phyloP scores from a whole-genome alignment of 164 flowering plant genomes.

The Tetracentron sinense region DNA sequence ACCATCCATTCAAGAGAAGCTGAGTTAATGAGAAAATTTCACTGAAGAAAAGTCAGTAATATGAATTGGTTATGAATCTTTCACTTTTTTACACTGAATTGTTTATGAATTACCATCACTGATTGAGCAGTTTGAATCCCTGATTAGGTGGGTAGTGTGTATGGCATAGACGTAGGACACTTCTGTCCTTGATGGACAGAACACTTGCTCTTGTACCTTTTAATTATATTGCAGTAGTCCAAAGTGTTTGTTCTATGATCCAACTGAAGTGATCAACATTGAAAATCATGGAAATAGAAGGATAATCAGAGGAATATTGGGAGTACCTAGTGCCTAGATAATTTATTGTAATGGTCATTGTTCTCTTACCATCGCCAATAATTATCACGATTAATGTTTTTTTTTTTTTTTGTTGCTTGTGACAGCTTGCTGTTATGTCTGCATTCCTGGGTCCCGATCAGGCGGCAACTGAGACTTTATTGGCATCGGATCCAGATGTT shows the following conservation, averaged over 20 bases:
- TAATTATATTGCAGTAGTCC: neutral
- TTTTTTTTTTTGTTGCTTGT: conserved; percentile 1
- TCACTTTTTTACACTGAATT: too few relatives aligned
- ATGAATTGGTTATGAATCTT: too few relatives aligned
- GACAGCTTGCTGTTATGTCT: conserved; percentile 93
- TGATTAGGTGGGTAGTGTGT: neutral
- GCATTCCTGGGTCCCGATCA: conserved; percentile 97
- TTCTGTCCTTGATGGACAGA: too few relatives aligned
- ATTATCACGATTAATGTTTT: neutral
- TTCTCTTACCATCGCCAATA: too few relatives aligned
- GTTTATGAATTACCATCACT: too few relatives aligned
- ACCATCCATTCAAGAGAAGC: neutral
- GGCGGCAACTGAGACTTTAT: conserved; percentile 54
- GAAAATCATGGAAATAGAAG: neutral
- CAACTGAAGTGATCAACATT: neutral
- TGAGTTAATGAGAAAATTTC: neutral
- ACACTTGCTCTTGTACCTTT: too few relatives aligned
- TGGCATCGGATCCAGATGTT: conserved; percentile 80
- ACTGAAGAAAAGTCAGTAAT: too few relatives aligned
- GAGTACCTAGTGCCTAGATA: neutral
- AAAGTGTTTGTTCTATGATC: neutral
- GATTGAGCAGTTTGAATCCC: neutral
- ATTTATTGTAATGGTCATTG: too few relatives aligned
- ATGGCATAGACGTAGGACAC: too few relatives aligned
- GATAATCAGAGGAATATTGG: neutral